phyloP scores from a whole-genome alignment of 768 basidiomycete genomes.

The Tylopilus felleus region DNA sequence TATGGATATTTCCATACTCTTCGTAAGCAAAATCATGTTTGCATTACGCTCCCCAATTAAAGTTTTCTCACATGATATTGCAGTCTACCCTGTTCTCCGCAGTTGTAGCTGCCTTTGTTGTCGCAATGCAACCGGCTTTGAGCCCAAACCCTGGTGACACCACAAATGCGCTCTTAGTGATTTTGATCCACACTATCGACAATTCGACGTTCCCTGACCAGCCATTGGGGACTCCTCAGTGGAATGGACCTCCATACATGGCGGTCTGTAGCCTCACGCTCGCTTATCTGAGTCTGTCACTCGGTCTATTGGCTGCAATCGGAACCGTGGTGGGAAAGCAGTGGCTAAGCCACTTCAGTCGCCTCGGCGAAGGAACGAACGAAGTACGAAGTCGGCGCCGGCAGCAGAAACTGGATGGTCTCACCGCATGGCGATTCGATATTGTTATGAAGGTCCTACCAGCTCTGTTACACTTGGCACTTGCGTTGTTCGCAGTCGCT shows the following conservation, averaged over 20 bases:
- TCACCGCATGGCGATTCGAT: too few relatives aligned
- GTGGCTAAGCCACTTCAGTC: too few relatives aligned
- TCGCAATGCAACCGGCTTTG: not conserved
- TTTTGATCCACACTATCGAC: not conserved
- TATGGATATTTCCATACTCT: not conserved
- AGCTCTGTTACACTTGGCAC: too few relatives aligned
- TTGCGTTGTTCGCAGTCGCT: too few relatives aligned
- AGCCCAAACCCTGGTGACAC: not conserved
- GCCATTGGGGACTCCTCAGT: not conserved
- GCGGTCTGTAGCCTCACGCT: not conserved
- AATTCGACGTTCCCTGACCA: not conserved
- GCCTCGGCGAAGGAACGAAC: too few relatives aligned
- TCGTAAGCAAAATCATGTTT: not conserved
- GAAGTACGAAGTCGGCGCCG: too few relatives aligned
- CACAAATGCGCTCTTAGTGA: not conserved
- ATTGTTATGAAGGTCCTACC: too few relatives aligned
- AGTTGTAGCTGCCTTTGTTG: not conserved
- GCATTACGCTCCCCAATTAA: too few relatives aligned
- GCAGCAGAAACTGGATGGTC: too few relatives aligned
- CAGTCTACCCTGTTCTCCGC: not conserved
- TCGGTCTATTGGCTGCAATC: too few relatives aligned
- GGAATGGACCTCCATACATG: not conserved
- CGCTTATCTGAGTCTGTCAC: not conserved
- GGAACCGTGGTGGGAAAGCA: too few relatives aligned
- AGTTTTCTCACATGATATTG: too few relatives aligned